A percentile compares a stretch with the other conserved stretches of the same genome.
phyloP scores from a whole-genome alignment of 2,329 filamentous ascomycete species.

The Pseudonectria buxi region DNA sequence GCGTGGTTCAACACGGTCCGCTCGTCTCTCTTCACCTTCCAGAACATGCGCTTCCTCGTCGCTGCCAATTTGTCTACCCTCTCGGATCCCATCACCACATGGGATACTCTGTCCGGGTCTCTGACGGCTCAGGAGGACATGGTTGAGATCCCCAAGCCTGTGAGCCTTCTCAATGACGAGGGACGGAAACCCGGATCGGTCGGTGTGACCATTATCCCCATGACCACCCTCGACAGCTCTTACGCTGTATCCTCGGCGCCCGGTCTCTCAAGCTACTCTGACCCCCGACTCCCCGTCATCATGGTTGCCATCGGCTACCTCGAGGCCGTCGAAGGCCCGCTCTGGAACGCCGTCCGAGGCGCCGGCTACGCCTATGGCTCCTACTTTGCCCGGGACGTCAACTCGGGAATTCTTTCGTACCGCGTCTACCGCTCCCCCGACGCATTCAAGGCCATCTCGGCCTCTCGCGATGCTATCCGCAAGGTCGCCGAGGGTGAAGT shows the following conservation, averaged over 20 bases:
- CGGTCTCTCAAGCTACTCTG: slow-evolving; percentile 67
- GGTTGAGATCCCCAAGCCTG: slow-evolving; percentile 62
- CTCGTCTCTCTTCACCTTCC: slow-evolving; percentile 67
- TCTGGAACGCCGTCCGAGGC: slow-evolving; percentile 90
- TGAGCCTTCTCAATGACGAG: slow-evolving; percentile 65
- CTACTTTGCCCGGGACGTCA: slow-evolving; percentile 68
- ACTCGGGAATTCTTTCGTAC: slow-evolving; percentile 75
- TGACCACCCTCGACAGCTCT: slow-evolving; percentile 88
- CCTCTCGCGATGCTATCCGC: slow-evolving; percentile 66
- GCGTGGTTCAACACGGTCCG: slow-evolving; percentile 72
- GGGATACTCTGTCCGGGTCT: slow-evolving; percentile 49
- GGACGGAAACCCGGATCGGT: slow-evolving; percentile 69
- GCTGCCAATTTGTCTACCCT: slow-evolving; percentile 74
- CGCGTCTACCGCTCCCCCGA: slow-evolving; percentile 87
- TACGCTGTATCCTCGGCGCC: slow-evolving; percentile 71
- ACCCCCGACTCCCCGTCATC: slow-evolving; percentile 73
- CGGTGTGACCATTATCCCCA: slow-evolving; percentile 73
- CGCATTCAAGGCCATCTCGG: slow-evolving; percentile 75
- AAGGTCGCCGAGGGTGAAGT: slow-evolving; percentile 66
- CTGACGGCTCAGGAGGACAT: slow-evolving; percentile 42
- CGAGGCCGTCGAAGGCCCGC: slow-evolving; percentile 85
- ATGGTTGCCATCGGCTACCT: slow-evolving; percentile 88
- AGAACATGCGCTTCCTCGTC: slow-evolving; percentile 81
- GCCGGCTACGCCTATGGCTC: slow-evolving; percentile 90
- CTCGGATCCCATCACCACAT: slow-evolving; percentile 67